phyloP scores from a whole-genome alignment of 345 rosid genomes.

The Kernera saxatilis region DNA sequence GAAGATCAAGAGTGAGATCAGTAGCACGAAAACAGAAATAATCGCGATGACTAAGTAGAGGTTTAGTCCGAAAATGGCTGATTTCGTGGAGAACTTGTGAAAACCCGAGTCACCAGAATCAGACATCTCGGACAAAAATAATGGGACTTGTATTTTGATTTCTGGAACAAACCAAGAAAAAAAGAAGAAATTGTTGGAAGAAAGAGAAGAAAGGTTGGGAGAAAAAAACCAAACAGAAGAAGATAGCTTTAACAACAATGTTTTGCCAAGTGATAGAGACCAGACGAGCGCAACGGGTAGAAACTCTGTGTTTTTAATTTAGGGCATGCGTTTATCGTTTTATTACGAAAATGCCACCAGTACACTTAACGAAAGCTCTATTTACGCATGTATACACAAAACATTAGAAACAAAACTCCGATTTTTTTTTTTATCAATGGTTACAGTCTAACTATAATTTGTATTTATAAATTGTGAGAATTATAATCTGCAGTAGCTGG shows the following conservation, averaged over 20 bases:
- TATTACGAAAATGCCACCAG: conserved; percentile 24
- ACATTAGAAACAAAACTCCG: too few species aligned
- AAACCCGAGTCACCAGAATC: conserved; percentile 33
- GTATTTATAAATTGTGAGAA: background rate
- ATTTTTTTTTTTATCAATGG: too few species aligned
- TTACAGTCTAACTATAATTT: too few species aligned
- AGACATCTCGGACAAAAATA: conserved; percentile 56
- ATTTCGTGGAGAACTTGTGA: conserved; percentile 36
- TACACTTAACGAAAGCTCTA: too few species aligned
- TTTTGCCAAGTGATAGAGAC: conserved; percentile 17
- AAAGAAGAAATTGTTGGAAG: background rate
- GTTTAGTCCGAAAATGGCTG: conserved; percentile 49
- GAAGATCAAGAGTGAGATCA: conserved; percentile 43
- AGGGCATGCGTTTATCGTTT: background rate
- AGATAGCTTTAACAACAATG: conserved; percentile 13
- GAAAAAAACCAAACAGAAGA: background rate
- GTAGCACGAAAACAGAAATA: conserved; percentile 30
- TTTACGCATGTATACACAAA: background rate
- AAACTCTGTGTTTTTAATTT: background rate
- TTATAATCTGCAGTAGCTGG: conserved; percentile 8
- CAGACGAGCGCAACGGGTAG: conserved; percentile 32
- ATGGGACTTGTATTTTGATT: background rate
- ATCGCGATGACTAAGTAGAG: conserved; percentile 55
- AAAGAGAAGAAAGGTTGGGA: conserved; percentile 21
- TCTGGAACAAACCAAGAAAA: background rate